Conservation (phyloP, 805 yeast species). For the Metschnikowia arizonensis region DNA sequence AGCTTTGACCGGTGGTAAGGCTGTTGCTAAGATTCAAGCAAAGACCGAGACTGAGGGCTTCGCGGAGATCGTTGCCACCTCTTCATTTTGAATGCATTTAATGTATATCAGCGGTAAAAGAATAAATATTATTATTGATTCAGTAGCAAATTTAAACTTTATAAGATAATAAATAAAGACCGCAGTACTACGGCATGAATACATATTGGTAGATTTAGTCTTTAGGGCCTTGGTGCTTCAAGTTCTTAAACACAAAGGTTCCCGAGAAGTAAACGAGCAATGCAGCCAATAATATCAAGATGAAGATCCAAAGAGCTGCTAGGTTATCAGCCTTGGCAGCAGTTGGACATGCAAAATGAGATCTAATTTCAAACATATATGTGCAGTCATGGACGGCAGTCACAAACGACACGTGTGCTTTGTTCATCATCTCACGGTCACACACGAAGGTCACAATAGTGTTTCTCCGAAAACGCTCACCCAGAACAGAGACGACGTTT, state of each 20-base stretch:
- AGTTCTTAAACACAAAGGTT: conserved; percentile 27
- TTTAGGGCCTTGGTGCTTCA: conserved; percentile 6
- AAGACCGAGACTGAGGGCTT: conserved; percentile 40
- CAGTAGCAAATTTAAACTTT: not conserved
- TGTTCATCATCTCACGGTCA: conserved; percentile 65
- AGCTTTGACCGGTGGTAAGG: conserved; percentile 53
- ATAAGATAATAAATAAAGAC: too few relatives aligned
- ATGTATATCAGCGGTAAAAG: not conserved
- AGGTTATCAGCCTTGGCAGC: conserved; percentile 26
- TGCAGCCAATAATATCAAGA: conserved; percentile 44
- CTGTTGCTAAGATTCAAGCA: conserved; percentile 55
- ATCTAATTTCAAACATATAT: conserved; percentile 78
- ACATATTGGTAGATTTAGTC: not conserved
- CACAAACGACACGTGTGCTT: conserved; percentile 63
- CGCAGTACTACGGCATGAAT: too few relatives aligned
- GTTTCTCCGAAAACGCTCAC: conserved; percentile 51
- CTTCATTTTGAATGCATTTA: conserved; percentile 3
- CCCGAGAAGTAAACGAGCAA: conserved; percentile 42
- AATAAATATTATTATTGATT: not conserved
- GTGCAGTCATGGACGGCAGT: conserved; percentile 75
- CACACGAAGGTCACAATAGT: conserved; percentile 71
- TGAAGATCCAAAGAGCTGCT: conserved; percentile 48
- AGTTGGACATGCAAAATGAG: conserved; percentile 84
- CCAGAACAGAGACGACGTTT: conserved; percentile 35
- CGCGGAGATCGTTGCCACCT: conserved; percentile 17